Evolutionary conservation across 176 grass and related monocot species (phyloP).

Genomic region (maize (Zea mays)): Zm-B73-REFERENCE-NAM-5.0 NC_050098.1:218364001-218364500

Average conservation of each 20-base stretch:
- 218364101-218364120: neutral
- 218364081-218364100: neutral
- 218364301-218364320: constrained; percentile 52
- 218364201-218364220: no score
- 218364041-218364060: constrained; percentile 31
- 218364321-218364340: constrained; percentile 62
- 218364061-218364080: neutral
- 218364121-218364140: neutral
- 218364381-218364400: constrained; percentile 53
- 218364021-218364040: no score
- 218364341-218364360: constrained; percentile 30
- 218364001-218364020: no score
- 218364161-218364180: neutral
- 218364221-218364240: neutral
- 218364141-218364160: neutral
- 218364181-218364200: neutral
- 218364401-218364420: constrained; percentile 58
- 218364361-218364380: constrained; percentile 30
- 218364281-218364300: constrained; percentile 58
- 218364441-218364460: neutral
- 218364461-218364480: constrained; percentile 52
- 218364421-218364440: constrained; percentile 54
- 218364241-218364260: constrained; percentile 37
- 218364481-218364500: constrained; percentile 40
- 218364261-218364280: constrained; percentile 33